Evolutionary conservation across 805 yeast genomes (phyloP).

Genomic region (Vanderwaltozyma polyspora): DNA sequence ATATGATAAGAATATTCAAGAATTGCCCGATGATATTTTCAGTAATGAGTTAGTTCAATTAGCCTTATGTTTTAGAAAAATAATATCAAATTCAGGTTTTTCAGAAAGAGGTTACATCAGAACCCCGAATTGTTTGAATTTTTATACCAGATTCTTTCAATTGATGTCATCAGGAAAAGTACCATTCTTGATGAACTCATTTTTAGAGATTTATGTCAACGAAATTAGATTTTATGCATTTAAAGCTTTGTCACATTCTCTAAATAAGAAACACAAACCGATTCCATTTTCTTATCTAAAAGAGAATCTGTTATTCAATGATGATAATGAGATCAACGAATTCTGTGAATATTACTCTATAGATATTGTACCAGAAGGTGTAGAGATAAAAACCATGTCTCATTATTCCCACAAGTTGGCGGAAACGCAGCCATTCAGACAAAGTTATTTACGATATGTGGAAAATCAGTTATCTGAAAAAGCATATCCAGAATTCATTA

Average conservation of each 20-base stretch:
- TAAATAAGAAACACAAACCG: constrained; percentile 63
- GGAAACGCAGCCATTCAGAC: constrained; percentile 34
- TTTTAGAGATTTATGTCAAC: constrained; percentile 70
- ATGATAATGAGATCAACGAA: constrained; percentile 36
- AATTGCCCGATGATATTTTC: constrained; percentile 48
- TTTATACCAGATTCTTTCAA: constrained; percentile 55
- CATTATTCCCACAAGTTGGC: constrained; percentile 27
- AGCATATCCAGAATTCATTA: constrained; percentile 29
- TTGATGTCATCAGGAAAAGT: constrained; percentile 37
- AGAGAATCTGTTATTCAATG: constrained; percentile 55
- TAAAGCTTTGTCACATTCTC: constrained; percentile 50
- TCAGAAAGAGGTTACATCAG: constrained; percentile 43
- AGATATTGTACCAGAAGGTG: constrained; percentile 29
- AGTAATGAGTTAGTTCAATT: constrained; percentile 48
- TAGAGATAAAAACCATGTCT: constrained; percentile 36
- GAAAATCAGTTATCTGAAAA: constrained; percentile 29
- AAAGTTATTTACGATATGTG: constrained; percentile 35
- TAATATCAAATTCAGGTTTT: constrained; percentile 51
- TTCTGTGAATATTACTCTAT: constrained; percentile 60
- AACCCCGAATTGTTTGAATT: constrained; percentile 47
- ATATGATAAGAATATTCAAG: constrained; percentile 62
- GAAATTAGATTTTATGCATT: constrained; percentile 68
- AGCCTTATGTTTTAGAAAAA: constrained; percentile 59
- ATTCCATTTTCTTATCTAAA: constrained; percentile 39
- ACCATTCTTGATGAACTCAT: constrained; percentile 61